Evolutionary conservation across 345 rosid genomes (phyloP).

Genomic region (Linum usitatissimum): DNA sequence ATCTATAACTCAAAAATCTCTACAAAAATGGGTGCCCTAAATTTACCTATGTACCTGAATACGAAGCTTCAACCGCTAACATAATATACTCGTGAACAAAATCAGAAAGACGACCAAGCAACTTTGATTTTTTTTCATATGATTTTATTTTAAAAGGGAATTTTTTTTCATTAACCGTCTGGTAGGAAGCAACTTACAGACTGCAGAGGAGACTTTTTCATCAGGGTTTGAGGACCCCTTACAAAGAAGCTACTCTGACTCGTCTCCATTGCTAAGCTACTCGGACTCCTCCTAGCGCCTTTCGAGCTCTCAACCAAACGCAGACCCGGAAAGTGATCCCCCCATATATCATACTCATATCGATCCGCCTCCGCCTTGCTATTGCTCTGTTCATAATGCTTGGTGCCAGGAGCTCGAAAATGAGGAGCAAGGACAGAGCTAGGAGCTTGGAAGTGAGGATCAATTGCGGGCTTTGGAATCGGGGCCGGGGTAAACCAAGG

Average conservation of each 20-base stretch:
- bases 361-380: conserved; percentile 29
- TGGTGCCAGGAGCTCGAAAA: conserved; percentile 74
- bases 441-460: too few relatives aligned
- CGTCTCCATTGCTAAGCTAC: conserved; percentile 23
- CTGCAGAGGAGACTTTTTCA: conserved; percentile 36
- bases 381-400: conserved; percentile 19
- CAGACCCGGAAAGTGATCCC: conserved; percentile 62
- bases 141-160: conserved; percentile 1
- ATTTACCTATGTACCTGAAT: neutral
- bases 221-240: conserved; percentile 62
- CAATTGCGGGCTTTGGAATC: conserved; percentile 29
- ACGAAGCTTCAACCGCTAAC: neutral
- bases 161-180: conserved; percentile 36
- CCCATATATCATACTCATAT: conserved; percentile 74
- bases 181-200: conserved; percentile 43
- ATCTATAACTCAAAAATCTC: neutral
- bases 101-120: neutral
- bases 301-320: conserved; percentile 27
- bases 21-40: neutral
- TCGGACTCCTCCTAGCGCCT: conserved; percentile 28
- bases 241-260: conserved; percentile 70
- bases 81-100: neutral
- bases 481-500: conserved; percentile 21
- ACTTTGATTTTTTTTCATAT: neutral
- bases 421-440: conserved; percentile 25